phyloP scores from a whole-genome alignment of 2,329 filamentous ascomycete species.

The Fusarium setosum region DNA sequence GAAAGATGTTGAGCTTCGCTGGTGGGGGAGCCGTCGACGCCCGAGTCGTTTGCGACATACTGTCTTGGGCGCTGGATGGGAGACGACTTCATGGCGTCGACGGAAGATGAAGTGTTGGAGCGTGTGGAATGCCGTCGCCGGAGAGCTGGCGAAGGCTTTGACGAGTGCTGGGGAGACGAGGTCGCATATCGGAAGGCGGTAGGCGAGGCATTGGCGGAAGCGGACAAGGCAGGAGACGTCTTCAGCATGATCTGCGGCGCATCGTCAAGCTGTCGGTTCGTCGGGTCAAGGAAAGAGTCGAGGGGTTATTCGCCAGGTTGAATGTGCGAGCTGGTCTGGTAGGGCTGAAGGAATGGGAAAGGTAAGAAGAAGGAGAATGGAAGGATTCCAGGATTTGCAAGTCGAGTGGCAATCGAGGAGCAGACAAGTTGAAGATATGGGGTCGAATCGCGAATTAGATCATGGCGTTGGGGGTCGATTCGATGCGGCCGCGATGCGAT shows the following conservation, averaged over 20 bases:
- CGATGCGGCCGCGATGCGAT: conserved; percentile 38
- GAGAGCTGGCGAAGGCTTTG: conserved; percentile 41
- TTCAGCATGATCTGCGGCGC: conserved; percentile 68
- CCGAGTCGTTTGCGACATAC: conserved; percentile 38
- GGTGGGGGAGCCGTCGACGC: conserved; percentile 32
- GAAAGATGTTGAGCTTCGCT: conserved; percentile 32
- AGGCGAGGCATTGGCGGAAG: conserved; percentile 65
- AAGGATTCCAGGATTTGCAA: conserved; percentile 23
- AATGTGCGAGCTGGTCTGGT: conserved; percentile 22
- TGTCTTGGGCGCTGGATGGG: conserved; percentile 38
- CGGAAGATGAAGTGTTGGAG: conserved; percentile 33
- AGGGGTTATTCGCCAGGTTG: conserved; percentile 30
- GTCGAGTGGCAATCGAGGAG: conserved; percentile 21
- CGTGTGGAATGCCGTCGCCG: conserved; percentile 42
- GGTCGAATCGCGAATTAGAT: conserved; percentile 43
- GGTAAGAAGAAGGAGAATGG: conserved; percentile 21
- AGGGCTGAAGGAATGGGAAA: conserved; percentile 20
- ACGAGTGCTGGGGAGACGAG: conserved; percentile 40
- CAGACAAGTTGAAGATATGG: conserved; percentile 30
- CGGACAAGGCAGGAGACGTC: conserved; percentile 64
- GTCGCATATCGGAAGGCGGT: conserved; percentile 54
- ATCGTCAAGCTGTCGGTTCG: conserved; percentile 51
- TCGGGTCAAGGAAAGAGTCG: conserved; percentile 22
- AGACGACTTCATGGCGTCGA: conserved; percentile 43
- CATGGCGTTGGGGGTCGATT: conserved; percentile 40